phyloP scores from a whole-genome alignment of 129 eudicot species.

The Artemisia tridentata region DNA sequence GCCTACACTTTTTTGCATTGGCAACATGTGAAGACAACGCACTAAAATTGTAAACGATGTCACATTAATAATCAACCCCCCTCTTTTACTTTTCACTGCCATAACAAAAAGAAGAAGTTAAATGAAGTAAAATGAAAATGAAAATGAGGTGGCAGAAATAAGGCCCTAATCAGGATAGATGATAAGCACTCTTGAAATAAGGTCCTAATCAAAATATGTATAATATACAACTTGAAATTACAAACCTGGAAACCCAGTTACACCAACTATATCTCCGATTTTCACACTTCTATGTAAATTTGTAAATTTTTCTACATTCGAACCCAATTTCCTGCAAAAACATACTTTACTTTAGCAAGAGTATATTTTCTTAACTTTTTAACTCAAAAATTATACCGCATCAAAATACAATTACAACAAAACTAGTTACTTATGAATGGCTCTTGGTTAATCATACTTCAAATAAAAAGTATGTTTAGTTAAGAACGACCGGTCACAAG shows the following conservation, averaged over 20 bases:
- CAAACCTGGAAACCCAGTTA: constrained; percentile 85
- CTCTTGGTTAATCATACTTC: too few relatives aligned
- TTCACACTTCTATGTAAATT: constrained; percentile 72
- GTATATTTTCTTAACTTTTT: not conserved
- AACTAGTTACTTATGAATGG: too few relatives aligned
- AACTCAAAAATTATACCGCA: not conserved
- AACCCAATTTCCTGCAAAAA: constrained; percentile 55
- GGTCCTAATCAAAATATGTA: too few relatives aligned
- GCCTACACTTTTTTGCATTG: constrained; percentile 63
- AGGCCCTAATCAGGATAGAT: too few relatives aligned
- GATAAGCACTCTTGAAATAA: too few relatives aligned
- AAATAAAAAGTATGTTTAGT: too few relatives aligned
- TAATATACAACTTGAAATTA: not conserved
- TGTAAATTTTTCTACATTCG: constrained; percentile 72
- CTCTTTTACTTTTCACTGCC: constrained; percentile 81
- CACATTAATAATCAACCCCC: constrained; percentile 85
- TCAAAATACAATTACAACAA: not conserved
- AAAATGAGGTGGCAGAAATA: not conserved
- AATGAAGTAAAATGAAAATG: not conserved
- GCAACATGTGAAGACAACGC: constrained; percentile 93
- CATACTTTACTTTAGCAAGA: not conserved
- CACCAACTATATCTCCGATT: constrained; percentile 95
- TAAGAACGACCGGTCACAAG: too few relatives aligned
- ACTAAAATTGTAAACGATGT: constrained; percentile 65
- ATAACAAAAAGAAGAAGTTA: not conserved